Evolutionary conservation across 805 yeast genomes (phyloP), one percentile per base, ranked within the genome.

Genomic region (Zygosaccharomyces pseudorouxii): DNA sequence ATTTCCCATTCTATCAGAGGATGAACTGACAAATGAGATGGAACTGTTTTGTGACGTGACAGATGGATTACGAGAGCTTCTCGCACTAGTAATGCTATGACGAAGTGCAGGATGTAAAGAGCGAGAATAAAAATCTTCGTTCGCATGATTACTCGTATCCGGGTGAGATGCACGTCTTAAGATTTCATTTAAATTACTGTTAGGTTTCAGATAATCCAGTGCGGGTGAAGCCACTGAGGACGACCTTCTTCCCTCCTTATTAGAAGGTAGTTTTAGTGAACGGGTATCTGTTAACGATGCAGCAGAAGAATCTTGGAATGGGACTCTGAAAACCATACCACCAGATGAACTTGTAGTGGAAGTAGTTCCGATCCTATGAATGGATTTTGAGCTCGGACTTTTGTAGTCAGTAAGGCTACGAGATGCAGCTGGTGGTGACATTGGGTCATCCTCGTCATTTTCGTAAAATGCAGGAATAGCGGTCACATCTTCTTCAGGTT

Each of bases 311-410:
- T 82, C 86, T 59, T 82, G 88, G 60, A 84, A 85, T 0, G 92
- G 92, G 12, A 80, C 70, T 58, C 93, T 73, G 61, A 85, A 85
- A 25, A 65, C 59, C 68, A 67, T 61, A 14, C 71, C 71, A 35
- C 59, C 61, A 4, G 62, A 57, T 0, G 67, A 62, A 38, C 67
- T 63, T 5, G 70, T 64, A 9, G 60, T 56, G 5, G 64, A 58
- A 2, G 54, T 47, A 2, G 60, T 52, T 35, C 49, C 51, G 16
- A 46, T 42, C 19, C 51, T 43, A 20, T 45, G 50, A 27, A 51
- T 27, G 25, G 53, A 33, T 42, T 46, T 50, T 29, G 51, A 29
- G 16, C 46, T 43, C 5, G 42, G 25, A 8, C 35, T 29, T 23
- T 41, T 41, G 27, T 25, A 12, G 1, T 45, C 48, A 27, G 44